Conservation (phyloP, 2,329 filamentous ascomycete genomes). For the Trichoderma asperellum region DNA sequence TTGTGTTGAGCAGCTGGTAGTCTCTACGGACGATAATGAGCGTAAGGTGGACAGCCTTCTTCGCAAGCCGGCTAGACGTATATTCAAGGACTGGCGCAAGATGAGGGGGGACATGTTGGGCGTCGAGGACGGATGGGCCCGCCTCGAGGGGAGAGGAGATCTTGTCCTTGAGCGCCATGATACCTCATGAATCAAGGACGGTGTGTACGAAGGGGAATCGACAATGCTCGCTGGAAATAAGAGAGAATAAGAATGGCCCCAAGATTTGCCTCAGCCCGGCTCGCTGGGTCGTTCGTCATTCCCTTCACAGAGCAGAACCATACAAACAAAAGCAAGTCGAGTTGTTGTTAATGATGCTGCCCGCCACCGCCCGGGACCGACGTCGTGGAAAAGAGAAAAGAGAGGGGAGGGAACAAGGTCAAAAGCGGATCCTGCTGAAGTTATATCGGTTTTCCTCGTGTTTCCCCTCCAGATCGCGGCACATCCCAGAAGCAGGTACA, state of each 20-base stretch:
- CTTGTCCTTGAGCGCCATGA: slow-evolving; percentile 56
- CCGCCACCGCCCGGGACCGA: slow-evolving; percentile 28
- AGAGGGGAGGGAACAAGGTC: background rate
- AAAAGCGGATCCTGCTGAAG: slow-evolving; percentile 2
- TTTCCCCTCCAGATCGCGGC: background rate
- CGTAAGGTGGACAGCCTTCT: slow-evolving; percentile 60
- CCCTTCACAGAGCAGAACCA: background rate
- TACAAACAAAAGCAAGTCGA: background rate
- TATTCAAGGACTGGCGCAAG: slow-evolving; percentile 62
- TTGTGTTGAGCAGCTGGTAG: slow-evolving; percentile 54
- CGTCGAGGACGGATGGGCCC: slow-evolving; percentile 61
- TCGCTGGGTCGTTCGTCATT: background rate
- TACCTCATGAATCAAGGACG: background rate
- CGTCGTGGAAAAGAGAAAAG: slow-evolving; percentile 15
- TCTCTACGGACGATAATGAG: slow-evolving; percentile 61
- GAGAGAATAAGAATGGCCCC: background rate
- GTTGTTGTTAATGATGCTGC: slow-evolving; percentile 1
- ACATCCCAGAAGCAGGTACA: background rate
- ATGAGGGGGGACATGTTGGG: slow-evolving; percentile 59
- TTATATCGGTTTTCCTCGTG: slow-evolving; percentile 10
- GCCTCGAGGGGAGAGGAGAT: slow-evolving; percentile 69
- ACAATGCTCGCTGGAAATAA: background rate
- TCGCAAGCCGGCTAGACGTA: slow-evolving; percentile 58
- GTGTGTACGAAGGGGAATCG: background rate
- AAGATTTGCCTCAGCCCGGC: slow-evolving; percentile 17